Conservation (phyloP, 192 early-diverging fungal genomes). For the Linnemannia zychae region DNA sequence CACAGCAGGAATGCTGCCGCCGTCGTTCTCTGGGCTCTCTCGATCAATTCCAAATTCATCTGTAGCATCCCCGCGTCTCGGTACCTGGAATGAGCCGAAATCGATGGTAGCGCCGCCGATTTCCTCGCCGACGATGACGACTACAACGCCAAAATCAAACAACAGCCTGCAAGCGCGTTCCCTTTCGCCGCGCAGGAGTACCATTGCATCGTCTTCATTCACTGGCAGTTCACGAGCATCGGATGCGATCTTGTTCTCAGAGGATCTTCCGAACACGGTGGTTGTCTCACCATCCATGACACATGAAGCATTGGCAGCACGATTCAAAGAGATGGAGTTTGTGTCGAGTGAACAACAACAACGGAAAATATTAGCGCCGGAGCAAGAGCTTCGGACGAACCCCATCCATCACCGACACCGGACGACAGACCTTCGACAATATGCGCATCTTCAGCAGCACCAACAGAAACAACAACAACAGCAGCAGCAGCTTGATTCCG, state of each 20-base stretch:
- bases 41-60: background rate
- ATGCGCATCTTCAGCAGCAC: conserved; percentile 18
- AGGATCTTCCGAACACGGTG: conserved; percentile 23
- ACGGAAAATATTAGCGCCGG: background rate
- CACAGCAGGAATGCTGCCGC: conserved; percentile 22
- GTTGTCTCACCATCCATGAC: conserved; percentile 39
- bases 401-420: conserved; percentile 46
- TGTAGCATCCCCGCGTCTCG: conserved; percentile 6
- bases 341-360: conserved; percentile 28
- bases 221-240: background rate
- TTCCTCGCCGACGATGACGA: conserved; percentile 28
- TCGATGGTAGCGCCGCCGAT: conserved; percentile 32
- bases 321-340: conserved; percentile 55
- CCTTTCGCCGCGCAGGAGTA: background rate
- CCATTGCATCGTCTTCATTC: background rate
- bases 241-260: conserved; percentile 11
- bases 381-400: conserved; percentile 45
- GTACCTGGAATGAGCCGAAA: conserved; percentile 39
- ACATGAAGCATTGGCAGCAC: conserved; percentile 48
- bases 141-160: conserved; percentile 18
- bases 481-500: background rate
- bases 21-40: background rate
- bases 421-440: conserved; percentile 37
- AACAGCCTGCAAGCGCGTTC: conserved; percentile 20
- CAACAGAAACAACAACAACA: background rate